phyloP scores from a whole-genome alignment of 805 yeast genomes.

The Ogataea pignaliae region DNA sequence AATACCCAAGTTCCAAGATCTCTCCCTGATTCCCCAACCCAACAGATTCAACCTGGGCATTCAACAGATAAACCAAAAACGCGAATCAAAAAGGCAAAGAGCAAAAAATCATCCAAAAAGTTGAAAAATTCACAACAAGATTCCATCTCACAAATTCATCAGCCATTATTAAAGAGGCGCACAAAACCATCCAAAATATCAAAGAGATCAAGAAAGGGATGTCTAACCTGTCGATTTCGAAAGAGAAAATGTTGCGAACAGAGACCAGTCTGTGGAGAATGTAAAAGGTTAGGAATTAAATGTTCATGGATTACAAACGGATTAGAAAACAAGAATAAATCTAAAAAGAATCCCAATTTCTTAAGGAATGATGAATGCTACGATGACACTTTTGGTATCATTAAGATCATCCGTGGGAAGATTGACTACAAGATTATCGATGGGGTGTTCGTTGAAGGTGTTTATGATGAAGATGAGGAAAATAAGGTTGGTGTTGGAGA shows the following conservation, averaged over 20 bases:
- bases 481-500: conserved; percentile 1
- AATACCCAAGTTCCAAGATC: too few species aligned
- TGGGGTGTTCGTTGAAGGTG: conserved; percentile 18
- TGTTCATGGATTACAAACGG: conserved; percentile 24
- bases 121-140: too few species aligned
- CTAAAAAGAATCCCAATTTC: conserved; percentile 18
- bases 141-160: too few species aligned
- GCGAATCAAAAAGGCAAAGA: too few species aligned
- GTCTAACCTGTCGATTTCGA: conserved; percentile 35
- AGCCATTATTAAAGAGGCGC: too few species aligned
- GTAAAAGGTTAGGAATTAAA: conserved; percentile 18
- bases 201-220: conserved; percentile 30
- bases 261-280: conserved; percentile 34
- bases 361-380: conserved; percentile 22
- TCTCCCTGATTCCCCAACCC: too few species aligned
- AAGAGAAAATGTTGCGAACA: conserved; percentile 41
- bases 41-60: too few species aligned
- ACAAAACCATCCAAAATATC: conserved; percentile 4
- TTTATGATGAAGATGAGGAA: conserved; percentile 4
- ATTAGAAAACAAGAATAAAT: conserved; percentile 20
- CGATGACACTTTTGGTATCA: conserved; percentile 21
- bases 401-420: conserved; percentile 21
- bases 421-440: conserved; percentile 20
- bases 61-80: too few species aligned
- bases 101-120: too few species aligned